Evolutionary conservation across 495 filamentous ascomycete species (phyloP), one percentile per base, ranked within the genome.

Genomic region (Wilcoxina mikolae): DNA sequence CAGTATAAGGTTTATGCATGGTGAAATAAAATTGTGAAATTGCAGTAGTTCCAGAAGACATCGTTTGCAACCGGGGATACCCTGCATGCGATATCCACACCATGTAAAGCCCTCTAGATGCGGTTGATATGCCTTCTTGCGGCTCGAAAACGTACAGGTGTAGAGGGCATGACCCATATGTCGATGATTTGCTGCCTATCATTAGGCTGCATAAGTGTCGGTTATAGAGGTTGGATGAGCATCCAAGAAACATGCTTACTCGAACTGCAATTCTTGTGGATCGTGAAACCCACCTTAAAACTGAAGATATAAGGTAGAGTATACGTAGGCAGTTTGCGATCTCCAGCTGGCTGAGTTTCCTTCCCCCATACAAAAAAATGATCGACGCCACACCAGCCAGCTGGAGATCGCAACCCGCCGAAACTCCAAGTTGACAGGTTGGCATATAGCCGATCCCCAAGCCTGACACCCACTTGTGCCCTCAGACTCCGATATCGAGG

Each of bases 61-160:
- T 46, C 22, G 43, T 46, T 46, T 46, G 43, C 43, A 18, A 20
- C 11, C 15, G 7, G 43, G 43, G 43, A 46, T 46, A 44, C 41
- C 43, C 43, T 46, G 43, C 23, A 18, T 24, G n/a, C 11, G n/a
- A 24, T 46, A 20, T n/a, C n/a, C n/a, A 46, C 43, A 46, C n/a
- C n/a, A 46, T 46, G 43, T 46, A 46, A 24, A 46, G 43, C 11
- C 7, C 23, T 10, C 15, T 24, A 46, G 43, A 17, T 46, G 43
- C 23, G n/a, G 11, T 46, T 11, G 43, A 46, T 46, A 24, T 20
- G 22, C 11, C 11, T 18, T 39, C 35, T 39, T 39, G 35, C 1
- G 20, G 35, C 12, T 15, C 35, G 35, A 18, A 39, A 39, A 39
- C 20, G 20, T 39, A 39, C 35, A 39, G 35, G 20, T 39, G 35